Evolutionary conservation across 2,329 filamentous ascomycete species (phyloP).

Genomic region (Cercospora sp.): DNA sequence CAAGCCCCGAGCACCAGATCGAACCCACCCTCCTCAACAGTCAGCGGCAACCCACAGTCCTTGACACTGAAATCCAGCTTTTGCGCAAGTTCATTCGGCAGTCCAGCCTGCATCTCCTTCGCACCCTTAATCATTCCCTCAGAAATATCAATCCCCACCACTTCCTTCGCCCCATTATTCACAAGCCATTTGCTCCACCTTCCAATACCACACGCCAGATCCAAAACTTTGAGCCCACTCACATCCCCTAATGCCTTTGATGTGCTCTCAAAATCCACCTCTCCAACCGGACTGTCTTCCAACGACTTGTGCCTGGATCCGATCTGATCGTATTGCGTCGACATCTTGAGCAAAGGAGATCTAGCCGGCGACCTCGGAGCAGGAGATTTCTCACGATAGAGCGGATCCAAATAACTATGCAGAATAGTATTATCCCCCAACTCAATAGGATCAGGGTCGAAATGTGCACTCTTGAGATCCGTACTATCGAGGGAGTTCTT

Average conservation of each 20-base stretch:
- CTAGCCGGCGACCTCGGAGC: not conserved
- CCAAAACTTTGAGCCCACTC: conserved; percentile 19
- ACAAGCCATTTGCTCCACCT: conserved; percentile 16
- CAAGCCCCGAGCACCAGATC: conserved; percentile 15
- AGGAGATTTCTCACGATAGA: conserved; percentile 3
- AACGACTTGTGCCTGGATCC: conserved; percentile 7
- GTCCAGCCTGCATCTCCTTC: not conserved
- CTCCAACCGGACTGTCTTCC: conserved; percentile 9
- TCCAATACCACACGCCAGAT: conserved; percentile 23
- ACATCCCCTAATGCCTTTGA: conserved; percentile 12
- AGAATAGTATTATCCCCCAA: conserved; percentile 1
- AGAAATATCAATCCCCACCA: conserved; percentile 14
- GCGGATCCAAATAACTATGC: conserved; percentile 3
- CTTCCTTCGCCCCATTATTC: conserved; percentile 17
- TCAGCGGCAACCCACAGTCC: not conserved
- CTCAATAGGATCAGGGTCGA: conserved; percentile 10
- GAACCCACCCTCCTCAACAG: not conserved
- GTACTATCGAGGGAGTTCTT: not conserved
- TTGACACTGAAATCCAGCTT: conserved; percentile 1
- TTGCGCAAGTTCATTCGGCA: not conserved
- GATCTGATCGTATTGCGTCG: conserved; percentile 18
- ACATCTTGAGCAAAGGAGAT: conserved; percentile 1
- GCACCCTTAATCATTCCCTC: conserved; percentile 10
- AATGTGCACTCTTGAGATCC: conserved; percentile 8
- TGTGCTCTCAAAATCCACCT: conserved; percentile 5